Evolutionary conservation across 2,329 filamentous ascomycete species (phyloP), one percentile per base, ranked within the genome.

Genomic region (Helotiales sp.): DNA sequence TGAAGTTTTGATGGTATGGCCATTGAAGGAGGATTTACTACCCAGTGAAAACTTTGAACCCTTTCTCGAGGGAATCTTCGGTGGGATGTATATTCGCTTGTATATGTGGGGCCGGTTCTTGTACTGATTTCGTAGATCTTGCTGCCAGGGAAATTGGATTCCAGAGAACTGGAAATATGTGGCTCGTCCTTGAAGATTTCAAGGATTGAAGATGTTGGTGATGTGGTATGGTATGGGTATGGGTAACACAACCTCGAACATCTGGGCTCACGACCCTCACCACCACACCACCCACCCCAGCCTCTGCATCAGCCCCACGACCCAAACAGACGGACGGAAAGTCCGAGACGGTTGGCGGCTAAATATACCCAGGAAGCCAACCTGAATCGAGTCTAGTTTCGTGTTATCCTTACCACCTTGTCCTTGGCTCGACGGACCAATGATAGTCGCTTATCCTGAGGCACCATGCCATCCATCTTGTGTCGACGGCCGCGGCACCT

Each of bases 1-100:
- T 60, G 58, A 60, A 57, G 24, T 15, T 26, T 61, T 68, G 47
- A 68, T 72, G 47, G 58, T 20, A 6, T 72, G 69, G 70, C 66
- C 70, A 22, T 37, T 65, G 34, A 28, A 34, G n/a, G 58, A 49
- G 55, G 40, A n/a, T n/a, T n/a, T 65, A 30, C 13, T 52, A 11
- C 22, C 45, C 34, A 40, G 34, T 7, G 34, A 40, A 13, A 40
- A 6, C 10, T 1, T 17, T 6, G 37, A 40, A 40, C 5, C 13
- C 13, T 40, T 40, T 4, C 10, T 40, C 37, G n/a, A n/a, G n/a
- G n/a, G n/a, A n/a, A n/a, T n/a, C n/a, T n/a, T n/a, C n/a, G n/a
- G n/a, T n/a, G n/a, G n/a, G n/a, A n/a, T n/a, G n/a, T n/a, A n/a
- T n/a, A n/a, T n/a, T n/a, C n/a, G n/a, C n/a, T n/a, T n/a, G n/a